These are phyloP conservation scores for Chimonanthus praecox DNA, from an alignment of 164 flowering plant genomes.

Conservation along the genomic window DNA sequence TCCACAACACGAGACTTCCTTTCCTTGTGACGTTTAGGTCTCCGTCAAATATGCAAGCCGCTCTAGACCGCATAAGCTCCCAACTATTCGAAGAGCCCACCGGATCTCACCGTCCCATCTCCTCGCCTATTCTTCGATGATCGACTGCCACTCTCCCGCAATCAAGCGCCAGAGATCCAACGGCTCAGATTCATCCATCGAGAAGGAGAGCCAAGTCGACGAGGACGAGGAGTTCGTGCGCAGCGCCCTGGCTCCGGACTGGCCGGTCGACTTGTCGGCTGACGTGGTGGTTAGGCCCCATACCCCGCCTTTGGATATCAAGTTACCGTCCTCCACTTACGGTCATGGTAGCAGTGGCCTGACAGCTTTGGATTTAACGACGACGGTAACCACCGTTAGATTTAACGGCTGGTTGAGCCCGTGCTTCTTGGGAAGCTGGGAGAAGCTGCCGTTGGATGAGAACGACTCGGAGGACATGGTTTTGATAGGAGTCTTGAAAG, in stretches of 20 bases:
- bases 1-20: not conserved
- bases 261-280: not conserved
- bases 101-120: not conserved
- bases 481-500: conserved; percentile 17
- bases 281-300: not conserved
- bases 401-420: conserved; percentile 10
- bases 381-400: not conserved
- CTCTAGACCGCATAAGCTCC: conserved; percentile 9
- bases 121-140: conserved; percentile 2
- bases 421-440: conserved; percentile 16
- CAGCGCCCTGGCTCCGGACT: conserved; percentile 9
- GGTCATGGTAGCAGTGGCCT: not conserved
- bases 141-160: not conserved
- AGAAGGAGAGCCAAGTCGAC: conserved; percentile 5
- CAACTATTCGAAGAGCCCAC: conserved; percentile 13
- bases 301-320: conserved; percentile 1
- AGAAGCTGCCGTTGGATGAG: conserved; percentile 22
- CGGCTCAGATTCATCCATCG: conserved; percentile 12
- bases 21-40: not conserved
- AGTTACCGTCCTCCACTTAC: not conserved
- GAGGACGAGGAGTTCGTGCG: conserved; percentile 12
- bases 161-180: conserved; percentile 4
- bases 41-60: conserved; percentile 11
- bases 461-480: conserved; percentile 26
- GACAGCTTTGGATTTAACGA: conserved; percentile 11